Base-by-base conservation (phyloP, 2,329 filamentous ascomycete genomes). In the Phaeosphaeriaceae sp. region DNA sequence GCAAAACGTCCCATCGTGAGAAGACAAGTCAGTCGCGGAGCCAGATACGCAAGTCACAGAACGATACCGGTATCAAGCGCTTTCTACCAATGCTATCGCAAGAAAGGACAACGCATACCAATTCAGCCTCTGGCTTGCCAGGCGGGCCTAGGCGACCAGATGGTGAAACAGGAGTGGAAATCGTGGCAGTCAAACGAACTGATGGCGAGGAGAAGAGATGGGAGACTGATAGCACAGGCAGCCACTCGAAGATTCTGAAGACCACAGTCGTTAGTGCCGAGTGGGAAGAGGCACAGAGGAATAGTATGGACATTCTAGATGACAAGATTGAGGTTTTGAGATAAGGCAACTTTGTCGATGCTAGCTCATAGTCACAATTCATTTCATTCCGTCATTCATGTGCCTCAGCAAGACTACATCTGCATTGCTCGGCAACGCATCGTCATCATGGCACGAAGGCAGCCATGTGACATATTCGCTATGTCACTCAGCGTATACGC, bases 201-300 rank as follows among this genome's bases (percentile, higher is more conserved):
- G n/a, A 53, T 1, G 58, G 40, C 1, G 65, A 68, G 0, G 65
- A 71, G 15, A 69, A 57, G 49, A 72, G 62, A 51, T 76, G 72
- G 73, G 73, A 76, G 42, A 70, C 66, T 1, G 70, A 71, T 42
- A 76, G 73, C 53, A 74, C 63, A 19, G 72, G 68, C 1, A 75
- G 69, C 46, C 67, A 71, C 51, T 68, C 72, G 2, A 74, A 74
- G 57, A 76, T 76, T 27, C 50, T 76, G 57, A 76, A 75, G 58
- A 76, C 74, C 4, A 76, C 73, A 4, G 72, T 73, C 11, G 67
- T 76, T 2, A 74, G 69, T 61, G 68, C 74, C 5, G 71, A 72
- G 45, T 76, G 73, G 72, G 71, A 75, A 45, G 73, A 76, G 51
- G 63, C 65, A 6, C 58, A 67, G 31, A 53, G 57, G 7, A 65